Percentiles rank a stretch among this genome's conserved stretches.
phyloP scores from a whole-genome alignment of 371 early-diverging fungal species.

The Actinomucor elegans region DNA sequence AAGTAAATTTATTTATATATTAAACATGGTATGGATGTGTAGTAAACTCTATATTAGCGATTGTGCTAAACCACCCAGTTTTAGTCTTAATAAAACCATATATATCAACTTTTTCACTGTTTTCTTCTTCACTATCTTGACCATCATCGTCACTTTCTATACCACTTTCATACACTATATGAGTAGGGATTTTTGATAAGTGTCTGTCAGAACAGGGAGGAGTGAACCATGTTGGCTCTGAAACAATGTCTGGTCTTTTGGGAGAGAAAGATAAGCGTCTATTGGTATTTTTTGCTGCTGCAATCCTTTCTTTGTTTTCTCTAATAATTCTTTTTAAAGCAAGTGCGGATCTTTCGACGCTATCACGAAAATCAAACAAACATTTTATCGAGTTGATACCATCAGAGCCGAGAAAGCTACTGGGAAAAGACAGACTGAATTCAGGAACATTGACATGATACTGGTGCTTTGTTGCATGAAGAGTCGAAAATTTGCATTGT shows the following conservation, averaged over 20 bases:
- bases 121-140: not conserved
- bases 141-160: constrained; percentile 7
- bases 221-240: constrained; percentile 11
- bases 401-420: no score
- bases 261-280: no score
- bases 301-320: no score
- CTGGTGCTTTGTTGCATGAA: constrained; percentile 4
- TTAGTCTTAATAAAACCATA: constrained; percentile 12
- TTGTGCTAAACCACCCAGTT: constrained; percentile 9
- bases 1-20: no score
- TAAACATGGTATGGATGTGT: constrained; percentile 4
- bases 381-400: no score
- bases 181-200: constrained; percentile 6
- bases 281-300: no score
- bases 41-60: not conserved
- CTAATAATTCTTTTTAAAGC: no score
- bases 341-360: no score
- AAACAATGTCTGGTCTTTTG: no score
- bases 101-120: constrained; percentile 1
- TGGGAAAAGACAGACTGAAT: no score
- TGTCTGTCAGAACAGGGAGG: constrained; percentile 1
- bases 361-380: no score
- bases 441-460: constrained; percentile 3
- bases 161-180: constrained; percentile 3
- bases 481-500: not conserved